Evolutionary conservation across 2,329 filamentous ascomycete species (phyloP).

Genomic region (Aspergillus floridensis): DNA sequence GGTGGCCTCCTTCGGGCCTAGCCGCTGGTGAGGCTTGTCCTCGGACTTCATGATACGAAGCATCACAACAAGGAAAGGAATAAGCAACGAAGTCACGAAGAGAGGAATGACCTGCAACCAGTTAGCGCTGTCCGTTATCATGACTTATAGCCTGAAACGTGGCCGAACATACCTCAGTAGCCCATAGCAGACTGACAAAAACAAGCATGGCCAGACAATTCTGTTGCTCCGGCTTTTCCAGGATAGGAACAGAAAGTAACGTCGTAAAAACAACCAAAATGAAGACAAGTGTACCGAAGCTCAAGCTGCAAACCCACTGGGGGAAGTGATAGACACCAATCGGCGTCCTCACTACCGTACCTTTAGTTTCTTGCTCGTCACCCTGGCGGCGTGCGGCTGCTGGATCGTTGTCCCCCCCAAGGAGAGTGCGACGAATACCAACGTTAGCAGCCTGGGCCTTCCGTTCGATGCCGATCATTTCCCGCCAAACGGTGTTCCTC

Average conservation of each 20-base stretch:
- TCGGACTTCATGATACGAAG: constrained; percentile 80
- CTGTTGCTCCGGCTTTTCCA: constrained; percentile 85
- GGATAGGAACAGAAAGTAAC: constrained; percentile 73
- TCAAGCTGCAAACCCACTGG: constrained; percentile 77
- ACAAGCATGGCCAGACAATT: constrained; percentile 92
- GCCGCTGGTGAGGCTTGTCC: constrained; percentile 63
- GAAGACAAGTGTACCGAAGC: constrained; percentile 71
- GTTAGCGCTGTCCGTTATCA: constrained; percentile 5
- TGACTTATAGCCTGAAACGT: background rate
- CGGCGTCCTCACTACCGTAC: constrained; percentile 73
- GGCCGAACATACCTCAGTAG: constrained; percentile 71
- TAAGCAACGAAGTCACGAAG: constrained; percentile 90
- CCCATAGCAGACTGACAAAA: constrained; percentile 92
- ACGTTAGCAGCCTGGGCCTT: constrained; percentile 92
- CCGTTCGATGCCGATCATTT: constrained; percentile 96
- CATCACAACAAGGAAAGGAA: constrained; percentile 89
- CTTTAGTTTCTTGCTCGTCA: constrained; percentile 66
- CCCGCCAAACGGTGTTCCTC: constrained; percentile 96
- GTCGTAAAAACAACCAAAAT: constrained; percentile 72
- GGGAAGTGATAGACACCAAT: constrained; percentile 75
- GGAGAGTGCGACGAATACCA: constrained; percentile 71
- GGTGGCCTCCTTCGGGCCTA: constrained; percentile 78
- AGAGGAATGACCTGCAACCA: constrained; percentile 75
- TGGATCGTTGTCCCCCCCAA: constrained; percentile 70
- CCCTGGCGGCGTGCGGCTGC: constrained; percentile 74